Evolutionary conservation across 2,329 filamentous ascomycete genomes (phyloP), one percentile per base, ranked within the genome.

Genomic region (Clonostachys solani): DNA sequence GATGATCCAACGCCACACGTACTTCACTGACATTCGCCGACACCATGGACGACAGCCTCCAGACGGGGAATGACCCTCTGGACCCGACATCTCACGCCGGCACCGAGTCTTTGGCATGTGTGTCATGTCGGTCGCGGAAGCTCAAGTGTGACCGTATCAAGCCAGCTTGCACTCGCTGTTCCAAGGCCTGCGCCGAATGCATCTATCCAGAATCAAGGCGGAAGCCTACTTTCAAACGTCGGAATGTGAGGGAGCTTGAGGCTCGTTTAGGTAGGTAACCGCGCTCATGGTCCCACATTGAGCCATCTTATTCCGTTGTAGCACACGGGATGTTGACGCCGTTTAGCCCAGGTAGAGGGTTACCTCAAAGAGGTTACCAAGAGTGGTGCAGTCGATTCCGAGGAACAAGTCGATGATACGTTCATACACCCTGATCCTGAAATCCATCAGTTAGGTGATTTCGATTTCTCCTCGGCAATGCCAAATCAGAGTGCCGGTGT

Each of bases 241-340:
- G 88, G 54, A 96, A 96, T 65, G 92, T 96, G 51, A 94, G 88
- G 70, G 86, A 94, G 61, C 73, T 96, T 48, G 92, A 96, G 66
- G 89, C 89, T 53, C 81, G 92, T 60, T 72, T 96, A 61, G 87
- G 89, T 94, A 81, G 54, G 73, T 45, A 19, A 43, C 37, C 15
- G 15, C 36, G 3, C 3, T 38, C 36, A n/a, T 5, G 18, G 40
- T 23, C 40, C 5, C 40, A 19, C 29, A 35, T 41, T 6, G 19
- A 35, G n/a, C 16, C 23, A 9, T 33, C 18, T 29, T 33, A 42
- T 40, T 55, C 58, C 29, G 52, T 48, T 40, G 29, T 33, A 37
- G 33, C 16, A 23, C 7, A 37, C 29, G n/a, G 42, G 2, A 38
- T 13, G 29, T 17, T 43, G 5, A 29, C 45, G 49, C 55, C 18